phyloP scores from a whole-genome alignment of 2,329 filamentous ascomycete species.

The Colletotrichum aenigma region DNA sequence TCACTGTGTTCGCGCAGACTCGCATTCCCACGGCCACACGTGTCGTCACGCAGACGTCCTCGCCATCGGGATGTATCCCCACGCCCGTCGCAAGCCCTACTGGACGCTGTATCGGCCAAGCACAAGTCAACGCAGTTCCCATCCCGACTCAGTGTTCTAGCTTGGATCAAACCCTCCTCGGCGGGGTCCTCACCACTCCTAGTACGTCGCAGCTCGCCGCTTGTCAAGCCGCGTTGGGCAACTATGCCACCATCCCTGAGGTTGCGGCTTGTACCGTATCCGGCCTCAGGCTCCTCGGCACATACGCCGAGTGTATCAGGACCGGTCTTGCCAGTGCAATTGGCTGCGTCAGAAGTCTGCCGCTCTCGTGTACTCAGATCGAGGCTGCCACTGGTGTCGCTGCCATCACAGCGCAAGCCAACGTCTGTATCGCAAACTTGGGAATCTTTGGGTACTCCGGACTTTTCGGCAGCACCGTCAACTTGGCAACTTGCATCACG shows the following conservation, averaged over 20 bases:
- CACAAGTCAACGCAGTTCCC: background rate
- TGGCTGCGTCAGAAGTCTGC: background rate
- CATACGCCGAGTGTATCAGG: background rate
- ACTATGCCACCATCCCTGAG: background rate
- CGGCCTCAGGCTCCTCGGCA: accelerated
- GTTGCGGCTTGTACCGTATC: background rate
- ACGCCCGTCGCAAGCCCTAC: background rate
- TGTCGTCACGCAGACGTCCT: background rate
- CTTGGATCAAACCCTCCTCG: background rate
- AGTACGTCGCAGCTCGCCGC: background rate
- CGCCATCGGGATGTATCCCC: background rate
- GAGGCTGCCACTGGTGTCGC: background rate
- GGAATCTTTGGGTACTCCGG: background rate
- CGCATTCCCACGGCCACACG: background rate
- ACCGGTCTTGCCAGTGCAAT: background rate
- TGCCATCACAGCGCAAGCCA: background rate
- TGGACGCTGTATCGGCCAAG: background rate
- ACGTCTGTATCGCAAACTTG: background rate
- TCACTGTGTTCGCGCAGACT: background rate
- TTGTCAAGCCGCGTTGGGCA: background rate
- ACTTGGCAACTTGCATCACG: background rate
- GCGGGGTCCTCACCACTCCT: no score
- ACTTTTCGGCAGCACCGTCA: background rate
- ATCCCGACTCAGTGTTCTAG: background rate
- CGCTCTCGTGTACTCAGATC: background rate